A percentile compares a stretch with the other conserved stretches of the same genome.
These are phyloP conservation scores for Plasmopara viticola DNA, from an alignment of 352 stramenopile species.

Conservation along the genomic window DNA sequence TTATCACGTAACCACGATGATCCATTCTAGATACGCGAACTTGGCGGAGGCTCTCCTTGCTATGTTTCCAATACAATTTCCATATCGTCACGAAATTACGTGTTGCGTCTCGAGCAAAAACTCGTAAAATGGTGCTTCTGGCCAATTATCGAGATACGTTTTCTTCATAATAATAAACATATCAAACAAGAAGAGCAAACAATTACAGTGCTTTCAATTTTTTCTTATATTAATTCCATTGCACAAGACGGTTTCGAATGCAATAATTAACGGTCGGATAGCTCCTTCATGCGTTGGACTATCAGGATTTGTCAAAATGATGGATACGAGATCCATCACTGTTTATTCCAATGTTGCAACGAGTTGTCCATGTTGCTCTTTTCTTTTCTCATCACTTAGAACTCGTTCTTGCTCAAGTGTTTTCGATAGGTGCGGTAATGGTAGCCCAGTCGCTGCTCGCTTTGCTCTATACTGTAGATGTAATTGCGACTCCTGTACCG, in stretches of 20 bases:
- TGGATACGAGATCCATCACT: too few species aligned
- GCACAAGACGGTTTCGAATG: too few species aligned
- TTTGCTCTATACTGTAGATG: constrained; percentile 15
- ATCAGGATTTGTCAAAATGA: constrained; percentile 66
- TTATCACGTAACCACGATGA: too few species aligned
- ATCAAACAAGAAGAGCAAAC: too few species aligned
- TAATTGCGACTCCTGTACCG: too few species aligned
- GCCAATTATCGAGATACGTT: constrained; percentile 40
- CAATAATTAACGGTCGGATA: constrained; percentile 48
- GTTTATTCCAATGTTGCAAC: too few species aligned
- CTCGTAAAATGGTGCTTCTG: constrained; percentile 65
- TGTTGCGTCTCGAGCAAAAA: constrained; percentile 56
- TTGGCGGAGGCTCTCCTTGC: too few species aligned
- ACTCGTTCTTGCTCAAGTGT: constrained; percentile 30
- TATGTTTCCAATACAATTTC: too few species aligned
- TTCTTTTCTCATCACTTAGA: constrained; percentile 25
- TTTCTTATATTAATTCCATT: constrained; percentile 60
- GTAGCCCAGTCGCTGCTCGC: constrained; percentile 13
- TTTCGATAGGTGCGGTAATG: constrained; percentile 34
- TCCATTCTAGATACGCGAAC: too few species aligned
- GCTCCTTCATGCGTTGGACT: constrained; percentile 69
- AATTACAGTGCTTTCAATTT: too few species aligned
- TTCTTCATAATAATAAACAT: too few species aligned
- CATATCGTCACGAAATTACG: constrained; percentile 64
- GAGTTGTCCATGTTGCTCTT: too few species aligned